Conservation (phyloP, 2,329 filamentous ascomycete genomes). For the Elsinoe perseae region DNA sequence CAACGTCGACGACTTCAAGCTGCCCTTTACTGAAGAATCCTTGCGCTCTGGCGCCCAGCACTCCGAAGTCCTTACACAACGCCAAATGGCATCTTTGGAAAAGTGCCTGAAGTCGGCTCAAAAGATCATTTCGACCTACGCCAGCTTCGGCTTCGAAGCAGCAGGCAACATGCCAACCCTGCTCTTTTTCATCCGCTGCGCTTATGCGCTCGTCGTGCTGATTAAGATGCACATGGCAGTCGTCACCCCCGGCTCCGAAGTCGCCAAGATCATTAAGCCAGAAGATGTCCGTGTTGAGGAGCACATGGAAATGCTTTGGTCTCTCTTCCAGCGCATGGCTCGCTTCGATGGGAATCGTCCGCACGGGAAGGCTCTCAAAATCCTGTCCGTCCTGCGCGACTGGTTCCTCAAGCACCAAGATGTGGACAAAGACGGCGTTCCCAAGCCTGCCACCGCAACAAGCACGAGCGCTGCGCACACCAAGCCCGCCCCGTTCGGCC, state of each 20-base stretch:
- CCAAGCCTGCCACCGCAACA: neutral
- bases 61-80: slow-evolving; percentile 37
- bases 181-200: slow-evolving; percentile 42
- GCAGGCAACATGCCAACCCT: slow-evolving; percentile 41
- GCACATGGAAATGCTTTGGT: slow-evolving; percentile 22
- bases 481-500: slow-evolving; percentile 9
- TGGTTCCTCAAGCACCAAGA: slow-evolving; percentile 36
- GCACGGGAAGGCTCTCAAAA: slow-evolving; percentile 42
- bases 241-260: slow-evolving; percentile 40
- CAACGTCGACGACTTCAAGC: slow-evolving; percentile 38
- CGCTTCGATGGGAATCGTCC: slow-evolving; percentile 35
- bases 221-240: slow-evolving; percentile 54
- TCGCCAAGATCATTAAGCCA: slow-evolving; percentile 33
- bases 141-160: slow-evolving; percentile 40
- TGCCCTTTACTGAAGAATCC: slow-evolving; percentile 36
- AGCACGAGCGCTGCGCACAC: neutral
- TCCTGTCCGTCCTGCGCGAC: slow-evolving; percentile 38
- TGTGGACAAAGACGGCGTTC: slow-evolving; percentile 16
- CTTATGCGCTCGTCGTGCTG: slow-evolving; percentile 51
- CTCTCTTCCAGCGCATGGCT: slow-evolving; percentile 33
- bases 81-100: slow-evolving; percentile 41
- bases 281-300: slow-evolving; percentile 23
- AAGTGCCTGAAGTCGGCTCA: slow-evolving; percentile 41
- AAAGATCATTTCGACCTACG: slow-evolving; percentile 42
- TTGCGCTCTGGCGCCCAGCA: slow-evolving; percentile 34